Evolutionary conservation across 148 eudicot genomes (phyloP).

Genomic region (Chenopodium album): DNA sequence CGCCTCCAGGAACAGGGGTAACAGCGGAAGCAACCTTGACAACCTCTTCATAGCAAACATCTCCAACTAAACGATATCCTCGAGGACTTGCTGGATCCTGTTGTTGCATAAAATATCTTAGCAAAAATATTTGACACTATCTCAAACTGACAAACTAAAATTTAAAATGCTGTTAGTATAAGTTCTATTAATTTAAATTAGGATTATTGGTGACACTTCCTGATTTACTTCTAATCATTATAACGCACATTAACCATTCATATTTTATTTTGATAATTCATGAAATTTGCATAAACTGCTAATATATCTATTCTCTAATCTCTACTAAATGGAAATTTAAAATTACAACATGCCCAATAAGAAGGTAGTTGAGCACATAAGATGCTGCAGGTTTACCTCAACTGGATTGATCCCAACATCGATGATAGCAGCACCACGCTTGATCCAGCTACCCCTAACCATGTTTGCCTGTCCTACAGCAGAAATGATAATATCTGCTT

Average conservation of each 20-base stretch:
- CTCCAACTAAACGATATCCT: constrained; percentile 89
- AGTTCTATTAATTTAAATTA: not conserved
- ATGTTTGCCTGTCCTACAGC: constrained; percentile 86
- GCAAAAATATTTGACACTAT: not conserved
- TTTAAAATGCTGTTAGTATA: not conserved
- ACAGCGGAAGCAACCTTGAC: constrained; percentile 88
- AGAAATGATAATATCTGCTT: constrained; percentile 88
- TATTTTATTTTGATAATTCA: not conserved
- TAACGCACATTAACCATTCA: not conserved
- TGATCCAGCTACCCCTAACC: constrained; percentile 93
- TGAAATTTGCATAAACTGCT: not conserved
- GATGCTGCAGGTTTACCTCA: constrained; percentile 49
- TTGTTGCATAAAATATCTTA: constrained; percentile 4
- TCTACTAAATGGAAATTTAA: not conserved
- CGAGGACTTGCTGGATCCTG: constrained; percentile 67
- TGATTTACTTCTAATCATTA: not conserved
- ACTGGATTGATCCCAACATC: constrained; percentile 96
- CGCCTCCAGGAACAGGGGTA: constrained; percentile 88
- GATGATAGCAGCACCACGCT: constrained; percentile 84
- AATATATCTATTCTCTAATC: not conserved
- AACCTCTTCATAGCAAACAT: constrained; percentile 90
- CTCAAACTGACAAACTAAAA: not conserved
- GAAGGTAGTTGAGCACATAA: not conserved
- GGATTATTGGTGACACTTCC: not conserved
- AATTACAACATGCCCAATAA: not conserved